A percentile compares a stretch with the other conserved stretches of the same genome.
phyloP scores from a whole-genome alignment of 164 flowering plant genomes.

The Vitis amurensis region DNA sequence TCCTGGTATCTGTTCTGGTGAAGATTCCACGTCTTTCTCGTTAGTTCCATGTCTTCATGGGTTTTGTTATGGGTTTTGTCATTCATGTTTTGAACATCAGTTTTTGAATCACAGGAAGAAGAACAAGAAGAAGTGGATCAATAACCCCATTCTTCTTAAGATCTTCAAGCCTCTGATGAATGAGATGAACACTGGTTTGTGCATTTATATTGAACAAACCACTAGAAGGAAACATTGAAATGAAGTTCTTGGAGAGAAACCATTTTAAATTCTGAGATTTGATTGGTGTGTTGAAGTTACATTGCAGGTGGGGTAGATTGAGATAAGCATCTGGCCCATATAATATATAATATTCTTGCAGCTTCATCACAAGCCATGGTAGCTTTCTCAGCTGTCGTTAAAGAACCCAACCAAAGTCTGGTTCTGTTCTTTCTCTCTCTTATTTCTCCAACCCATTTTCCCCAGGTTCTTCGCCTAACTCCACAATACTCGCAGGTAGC shows the following conservation, averaged over 20 bases:
- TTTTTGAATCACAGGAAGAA: slow-evolving; percentile 30
- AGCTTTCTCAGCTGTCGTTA: slow-evolving; percentile 94
- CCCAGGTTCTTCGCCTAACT: slow-evolving; percentile 96
- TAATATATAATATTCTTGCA: slow-evolving; percentile 66
- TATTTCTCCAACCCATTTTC: slow-evolving; percentile 98
- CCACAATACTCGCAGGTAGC: slow-evolving; percentile 87
- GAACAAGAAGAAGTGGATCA: slow-evolving; percentile 31
- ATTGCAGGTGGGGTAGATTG: slow-evolving; percentile 82
- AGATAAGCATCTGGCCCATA: slow-evolving; percentile 96
- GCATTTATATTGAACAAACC: slow-evolving; percentile 82
- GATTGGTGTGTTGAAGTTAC: slow-evolving; percentile 32
- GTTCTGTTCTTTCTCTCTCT: slow-evolving; percentile 96
- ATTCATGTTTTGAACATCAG: slow-evolving; percentile 4
- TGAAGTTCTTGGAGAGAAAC: slow-evolving; percentile 74
- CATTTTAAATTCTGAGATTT: slow-evolving; percentile 67
- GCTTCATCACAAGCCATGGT: slow-evolving; percentile 99
- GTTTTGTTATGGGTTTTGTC: neutral
- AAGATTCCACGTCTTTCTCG: slow-evolving; percentile 23
- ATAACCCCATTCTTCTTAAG: slow-evolving; percentile 51
- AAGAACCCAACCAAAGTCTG: slow-evolving; percentile 94
- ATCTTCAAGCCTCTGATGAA: slow-evolving; percentile 91
- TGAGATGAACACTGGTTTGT: slow-evolving; percentile 85
- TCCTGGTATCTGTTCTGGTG: slow-evolving; percentile 19
- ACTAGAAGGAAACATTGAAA: slow-evolving; percentile 73
- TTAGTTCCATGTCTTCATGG: neutral